phyloP scores from a whole-genome alignment of 1,284 basidiomycete genomes.

The Marasmius tenuissimus region DNA sequence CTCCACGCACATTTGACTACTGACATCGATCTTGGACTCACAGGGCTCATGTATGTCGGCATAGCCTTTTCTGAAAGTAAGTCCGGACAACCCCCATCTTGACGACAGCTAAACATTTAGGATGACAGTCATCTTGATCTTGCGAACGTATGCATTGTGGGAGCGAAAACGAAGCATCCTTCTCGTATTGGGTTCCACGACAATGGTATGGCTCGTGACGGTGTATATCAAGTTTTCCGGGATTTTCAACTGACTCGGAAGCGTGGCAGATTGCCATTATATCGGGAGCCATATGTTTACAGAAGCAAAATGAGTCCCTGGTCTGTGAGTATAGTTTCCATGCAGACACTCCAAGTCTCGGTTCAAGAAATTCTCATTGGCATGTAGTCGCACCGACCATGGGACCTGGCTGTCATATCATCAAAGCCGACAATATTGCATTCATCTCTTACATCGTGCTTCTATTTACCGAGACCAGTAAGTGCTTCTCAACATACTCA shows the following conservation, averaged over 20 bases:
- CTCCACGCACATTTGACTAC: background rate
- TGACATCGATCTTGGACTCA: background rate
- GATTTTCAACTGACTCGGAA: background rate
- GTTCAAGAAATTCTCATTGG: slow-evolving; percentile 2
- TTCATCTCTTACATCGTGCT: slow-evolving; percentile 40
- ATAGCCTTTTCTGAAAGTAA: slow-evolving; percentile 36
- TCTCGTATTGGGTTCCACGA: slow-evolving; percentile 25
- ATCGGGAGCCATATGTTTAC: slow-evolving; percentile 25
- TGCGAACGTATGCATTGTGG: slow-evolving; percentile 47
- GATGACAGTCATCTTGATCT: slow-evolving; percentile 31
- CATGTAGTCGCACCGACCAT: background rate
- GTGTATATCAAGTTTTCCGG: background rate
- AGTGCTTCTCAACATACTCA: slow-evolving; percentile 11
- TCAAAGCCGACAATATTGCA: slow-evolving; percentile 33
- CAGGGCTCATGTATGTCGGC: slow-evolving; percentile 39
- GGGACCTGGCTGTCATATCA: slow-evolving; percentile 29
- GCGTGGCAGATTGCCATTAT: slow-evolving; percentile 28
- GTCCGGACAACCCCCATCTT: background rate
- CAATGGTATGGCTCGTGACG: slow-evolving; percentile 18
- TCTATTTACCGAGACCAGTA: slow-evolving; percentile 39
- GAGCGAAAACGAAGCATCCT: slow-evolving; percentile 33
- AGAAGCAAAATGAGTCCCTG: slow-evolving; percentile 26
- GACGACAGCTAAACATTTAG: background rate
- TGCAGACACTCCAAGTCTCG: background rate
- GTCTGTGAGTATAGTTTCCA: slow-evolving; percentile 14